A percentile compares a stretch with the other conserved stretches of the same genome.
Evolutionary conservation across 805 yeast species (phyloP).

Genomic region (Pichia membranifaciens): DNA sequence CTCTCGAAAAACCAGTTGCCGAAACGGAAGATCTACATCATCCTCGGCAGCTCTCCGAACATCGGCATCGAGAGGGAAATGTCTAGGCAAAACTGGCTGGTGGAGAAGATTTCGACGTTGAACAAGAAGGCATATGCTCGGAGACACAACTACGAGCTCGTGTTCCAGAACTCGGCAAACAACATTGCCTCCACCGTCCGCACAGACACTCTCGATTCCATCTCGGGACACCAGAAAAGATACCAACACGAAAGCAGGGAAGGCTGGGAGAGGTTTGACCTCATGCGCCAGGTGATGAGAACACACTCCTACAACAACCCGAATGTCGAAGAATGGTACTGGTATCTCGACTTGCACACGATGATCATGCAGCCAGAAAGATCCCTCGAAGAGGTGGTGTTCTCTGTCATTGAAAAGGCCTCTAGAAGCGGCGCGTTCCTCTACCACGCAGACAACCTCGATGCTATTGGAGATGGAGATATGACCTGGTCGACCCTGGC

Average conservation of each 20-base stretch:
- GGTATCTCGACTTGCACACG: slow-evolving; percentile 38
- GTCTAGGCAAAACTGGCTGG: slow-evolving; percentile 38
- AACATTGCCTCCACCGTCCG: slow-evolving; percentile 8
- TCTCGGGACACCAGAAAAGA: slow-evolving; percentile 38
- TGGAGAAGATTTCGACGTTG: slow-evolving; percentile 42
- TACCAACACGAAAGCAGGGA: slow-evolving; percentile 45
- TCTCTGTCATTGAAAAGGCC: slow-evolving; percentile 24
- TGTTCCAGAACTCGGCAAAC: slow-evolving; percentile 28
- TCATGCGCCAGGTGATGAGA: slow-evolving; percentile 31
- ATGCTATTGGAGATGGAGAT: not conserved
- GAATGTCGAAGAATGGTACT: slow-evolving; percentile 33
- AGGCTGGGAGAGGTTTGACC: slow-evolving; percentile 40
- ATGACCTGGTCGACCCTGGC: slow-evolving; percentile 4
- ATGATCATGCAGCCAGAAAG: slow-evolving; percentile 37
- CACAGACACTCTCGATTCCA: slow-evolving; percentile 22
- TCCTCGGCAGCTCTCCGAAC: slow-evolving; percentile 36
- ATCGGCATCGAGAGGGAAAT: slow-evolving; percentile 38
- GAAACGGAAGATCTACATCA: slow-evolving; percentile 30
- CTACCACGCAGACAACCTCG: slow-evolving; percentile 10
- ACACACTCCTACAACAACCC: slow-evolving; percentile 23
- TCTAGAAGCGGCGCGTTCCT: slow-evolving; percentile 14
- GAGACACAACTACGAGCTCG: slow-evolving; percentile 42
- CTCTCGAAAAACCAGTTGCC: not conserved
- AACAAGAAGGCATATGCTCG: slow-evolving; percentile 45
- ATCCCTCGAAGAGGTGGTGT: slow-evolving; percentile 32